These are phyloP conservation scores for Physocladia obscura DNA, from an alignment of 192 early-diverging fungal species.

Conservation along the genomic window DNA sequence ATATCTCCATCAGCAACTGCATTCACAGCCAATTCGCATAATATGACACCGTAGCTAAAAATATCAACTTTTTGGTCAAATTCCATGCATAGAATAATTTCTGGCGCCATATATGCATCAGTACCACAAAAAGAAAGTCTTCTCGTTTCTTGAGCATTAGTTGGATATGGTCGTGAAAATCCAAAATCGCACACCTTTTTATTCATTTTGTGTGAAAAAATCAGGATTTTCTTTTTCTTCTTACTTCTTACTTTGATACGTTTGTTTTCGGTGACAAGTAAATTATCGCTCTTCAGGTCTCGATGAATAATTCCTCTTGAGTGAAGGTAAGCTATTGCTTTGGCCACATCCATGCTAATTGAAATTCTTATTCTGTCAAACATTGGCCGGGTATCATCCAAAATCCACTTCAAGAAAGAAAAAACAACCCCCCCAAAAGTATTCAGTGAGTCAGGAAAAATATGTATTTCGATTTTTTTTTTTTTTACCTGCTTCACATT, in stretches of 20 bases:
- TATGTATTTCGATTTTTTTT: neutral
- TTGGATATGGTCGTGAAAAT: slow-evolving; percentile 32
- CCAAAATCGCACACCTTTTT: slow-evolving; percentile 51
- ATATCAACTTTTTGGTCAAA: slow-evolving; percentile 46
- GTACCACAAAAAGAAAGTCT: slow-evolving; percentile 48
- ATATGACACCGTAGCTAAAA: slow-evolving; percentile 46
- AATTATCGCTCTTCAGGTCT: slow-evolving; percentile 46
- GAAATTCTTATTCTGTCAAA: slow-evolving; percentile 32
- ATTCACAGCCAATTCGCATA: slow-evolving; percentile 41
- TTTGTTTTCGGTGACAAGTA: slow-evolving; percentile 45
- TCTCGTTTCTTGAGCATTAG: slow-evolving; percentile 28
- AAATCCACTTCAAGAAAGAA: slow-evolving; percentile 34
- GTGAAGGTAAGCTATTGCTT: slow-evolving; percentile 47
- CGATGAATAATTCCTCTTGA: slow-evolving; percentile 45
- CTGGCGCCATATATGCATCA: slow-evolving; percentile 51
- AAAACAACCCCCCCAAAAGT: too few species aligned
- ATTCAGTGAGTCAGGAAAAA: neutral
- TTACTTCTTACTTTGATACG: slow-evolving; percentile 34
- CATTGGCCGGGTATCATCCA: slow-evolving; percentile 19
- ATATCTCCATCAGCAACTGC: slow-evolving; percentile 9
- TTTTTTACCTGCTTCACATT: slow-evolving; percentile 38
- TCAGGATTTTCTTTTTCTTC: neutral
- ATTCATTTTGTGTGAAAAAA: neutral
- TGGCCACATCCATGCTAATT: slow-evolving; percentile 45
- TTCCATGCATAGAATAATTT: slow-evolving; percentile 43